Conservation (phyloP, 2,329 filamentous ascomycete species). For the Penicillium fuscoglaucum region DNA sequence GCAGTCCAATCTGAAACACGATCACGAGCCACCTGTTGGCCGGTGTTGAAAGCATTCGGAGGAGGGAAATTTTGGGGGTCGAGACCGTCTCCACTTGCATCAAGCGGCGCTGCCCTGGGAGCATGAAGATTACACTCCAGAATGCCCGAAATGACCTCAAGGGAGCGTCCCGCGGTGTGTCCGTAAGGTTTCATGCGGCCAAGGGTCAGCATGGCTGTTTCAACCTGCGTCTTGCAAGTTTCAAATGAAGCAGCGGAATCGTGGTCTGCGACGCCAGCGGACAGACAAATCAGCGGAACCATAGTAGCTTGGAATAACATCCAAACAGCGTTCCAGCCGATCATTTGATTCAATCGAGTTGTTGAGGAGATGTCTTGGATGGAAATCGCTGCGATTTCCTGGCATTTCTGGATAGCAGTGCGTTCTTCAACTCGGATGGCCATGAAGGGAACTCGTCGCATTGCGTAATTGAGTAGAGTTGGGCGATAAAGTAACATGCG, state of each 20-base stretch:
- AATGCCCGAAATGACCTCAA: slow-evolving; percentile 14
- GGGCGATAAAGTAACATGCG: slow-evolving; percentile 72
- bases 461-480: slow-evolving; percentile 63
- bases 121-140: slow-evolving; percentile 4
- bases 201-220: slow-evolving; percentile 15
- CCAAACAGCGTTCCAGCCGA: slow-evolving; percentile 76
- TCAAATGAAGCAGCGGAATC: slow-evolving; percentile 5
- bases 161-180: slow-evolving; percentile 15
- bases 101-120: slow-evolving; percentile 20
- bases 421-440: slow-evolving; percentile 60
- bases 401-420: slow-evolving; percentile 65
- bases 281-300: slow-evolving; percentile 58
- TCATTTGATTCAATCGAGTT: slow-evolving; percentile 69
- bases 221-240: slow-evolving; percentile 14
- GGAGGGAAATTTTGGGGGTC: background rate
- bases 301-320: slow-evolving; percentile 76
- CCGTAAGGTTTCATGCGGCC: slow-evolving; percentile 13
- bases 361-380: slow-evolving; percentile 69
- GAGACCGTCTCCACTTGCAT: background rate
- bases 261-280: slow-evolving; percentile 6
- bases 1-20: slow-evolving; percentile 10
- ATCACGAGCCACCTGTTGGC: background rate
- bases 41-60: background rate
- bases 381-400: slow-evolving; percentile 65
- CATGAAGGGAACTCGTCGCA: slow-evolving; percentile 50